Evolutionary conservation across 192 early-diverging fungal species (phyloP), one percentile per base, ranked within the genome.

Genomic region (Physocladia obscura): DNA sequence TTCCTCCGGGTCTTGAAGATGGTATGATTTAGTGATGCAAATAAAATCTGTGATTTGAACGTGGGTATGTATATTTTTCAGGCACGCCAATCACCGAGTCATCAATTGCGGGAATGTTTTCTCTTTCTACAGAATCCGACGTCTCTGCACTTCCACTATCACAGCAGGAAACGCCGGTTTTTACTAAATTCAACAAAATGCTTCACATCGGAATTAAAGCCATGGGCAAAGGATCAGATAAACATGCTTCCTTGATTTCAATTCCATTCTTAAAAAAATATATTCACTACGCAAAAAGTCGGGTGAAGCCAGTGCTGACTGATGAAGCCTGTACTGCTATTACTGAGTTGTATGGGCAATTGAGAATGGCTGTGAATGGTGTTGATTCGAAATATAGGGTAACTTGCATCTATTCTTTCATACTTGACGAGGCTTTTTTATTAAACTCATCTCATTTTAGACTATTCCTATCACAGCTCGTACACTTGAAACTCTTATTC

Each of bases 401-500:
- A 75, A 60, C n/a, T n/a, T n/a, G 57, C 21, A 21, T 26, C 13
- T 37, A 21, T 8, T n/a, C n/a, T n/a, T n/a, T n/a, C n/a, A n/a
- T n/a, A n/a, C n/a, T n/a, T 39, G 35, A 70, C 3, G 6, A 24
- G 56, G 26, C 21, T 34, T 19, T 34, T 64, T 37, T 26, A 65
- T 49, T 50, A 56, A 36, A 59, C 19, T 36, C 30, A 57, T 5
- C 63, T 38, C 56, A 2, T 32, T 54, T 2, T 68, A 93, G 81
- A 97, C 95, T 0, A 84, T 94, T 34, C 97, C 97, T n/a, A 86
- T 98, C 62, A 99, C 97, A 11, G 89, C 94, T n/a, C 93, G 97
- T 86, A 96, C 97, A 19, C 82, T 99, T 21, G 97, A 99, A 78
- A 98, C 97, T 2, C 82, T 99, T 38, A 97, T 99, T 73, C 93